Conservation (phyloP, 495 filamentous ascomycete species). For the Aspergillus indologenus region DNA sequence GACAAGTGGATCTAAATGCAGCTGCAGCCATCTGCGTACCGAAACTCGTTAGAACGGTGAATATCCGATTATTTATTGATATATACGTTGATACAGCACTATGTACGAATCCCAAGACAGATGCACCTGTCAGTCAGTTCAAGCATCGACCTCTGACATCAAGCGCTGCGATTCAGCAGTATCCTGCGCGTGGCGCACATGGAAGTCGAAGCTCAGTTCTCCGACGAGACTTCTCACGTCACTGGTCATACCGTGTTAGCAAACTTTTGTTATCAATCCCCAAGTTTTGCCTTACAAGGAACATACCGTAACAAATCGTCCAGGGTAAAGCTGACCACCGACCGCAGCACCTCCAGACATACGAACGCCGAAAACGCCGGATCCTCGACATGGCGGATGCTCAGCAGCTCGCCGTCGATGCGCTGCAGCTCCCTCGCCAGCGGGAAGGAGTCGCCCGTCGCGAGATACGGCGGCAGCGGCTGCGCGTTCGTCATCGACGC, state of each 20-base stretch:
- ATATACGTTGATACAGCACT: too few relatives aligned
- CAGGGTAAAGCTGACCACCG: constrained; percentile 62
- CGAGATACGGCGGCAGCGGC: constrained; percentile 55
- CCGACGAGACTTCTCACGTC: constrained; percentile 66
- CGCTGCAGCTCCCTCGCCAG: constrained; percentile 50
- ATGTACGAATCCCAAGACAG: not conserved
- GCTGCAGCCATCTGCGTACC: too few relatives aligned
- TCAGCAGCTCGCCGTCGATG: constrained; percentile 55
- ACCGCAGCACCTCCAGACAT: constrained; percentile 65
- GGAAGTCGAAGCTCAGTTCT: constrained; percentile 69
- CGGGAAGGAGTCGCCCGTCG: constrained; percentile 53
- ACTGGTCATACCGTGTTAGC: constrained; percentile 20
- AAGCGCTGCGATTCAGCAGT: constrained; percentile 22
- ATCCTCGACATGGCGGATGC: constrained; percentile 61
- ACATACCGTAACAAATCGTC: constrained; percentile 51
- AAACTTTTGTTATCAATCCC: constrained; percentile 2
- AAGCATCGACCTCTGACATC: constrained; percentile 7
- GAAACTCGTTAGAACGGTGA: too few relatives aligned
- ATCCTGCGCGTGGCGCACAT: constrained; percentile 20
- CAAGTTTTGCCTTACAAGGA: not conserved
- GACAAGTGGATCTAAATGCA: too few relatives aligned
- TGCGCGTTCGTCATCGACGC: constrained; percentile 53
- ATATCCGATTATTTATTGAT: too few relatives aligned
- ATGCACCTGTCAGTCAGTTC: not conserved
- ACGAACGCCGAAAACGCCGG: constrained; percentile 73